Conservation (phyloP, 495 filamentous ascomycete species). For the Hypomontagnella monticulosa region DNA sequence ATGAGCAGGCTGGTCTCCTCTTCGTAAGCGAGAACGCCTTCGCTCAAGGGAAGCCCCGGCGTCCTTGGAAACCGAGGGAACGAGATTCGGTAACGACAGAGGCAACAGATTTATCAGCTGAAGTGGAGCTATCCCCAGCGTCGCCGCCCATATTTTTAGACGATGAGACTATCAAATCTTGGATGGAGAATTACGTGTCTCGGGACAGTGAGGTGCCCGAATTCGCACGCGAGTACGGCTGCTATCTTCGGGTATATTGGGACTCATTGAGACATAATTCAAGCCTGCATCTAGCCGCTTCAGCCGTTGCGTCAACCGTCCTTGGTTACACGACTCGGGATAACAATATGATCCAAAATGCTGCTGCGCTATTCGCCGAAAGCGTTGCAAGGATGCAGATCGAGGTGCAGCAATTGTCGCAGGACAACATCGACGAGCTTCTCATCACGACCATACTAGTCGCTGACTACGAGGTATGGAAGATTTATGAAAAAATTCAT, state of each 20-base stretch:
- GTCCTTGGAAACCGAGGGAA: slow-evolving; percentile 33
- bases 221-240: slow-evolving; percentile 34
- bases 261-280: slow-evolving; percentile 30
- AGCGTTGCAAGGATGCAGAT: slow-evolving; percentile 23
- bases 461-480: slow-evolving; percentile 44
- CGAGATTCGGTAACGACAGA: not conserved
- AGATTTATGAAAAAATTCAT: not conserved
- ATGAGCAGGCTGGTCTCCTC: slow-evolving; percentile 40
- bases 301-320: slow-evolving; percentile 44
- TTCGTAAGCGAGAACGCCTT: slow-evolving; percentile 50
- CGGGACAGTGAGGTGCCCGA: slow-evolving; percentile 31
- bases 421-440: slow-evolving; percentile 44
- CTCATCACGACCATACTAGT: slow-evolving; percentile 47
- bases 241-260: slow-evolving; percentile 36
- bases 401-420: slow-evolving; percentile 18
- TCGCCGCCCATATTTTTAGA: slow-evolving; percentile 18
- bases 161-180: slow-evolving; percentile 31
- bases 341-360: slow-evolving; percentile 23
- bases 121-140: not conserved
- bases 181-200: slow-evolving; percentile 14
- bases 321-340: slow-evolving; percentile 37
- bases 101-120: slow-evolving; percentile 3
- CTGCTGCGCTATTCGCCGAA: slow-evolving; percentile 30
- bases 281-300: slow-evolving; percentile 44
- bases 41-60: slow-evolving; percentile 45